Evolutionary conservation across 805 yeast genomes (phyloP).

Genomic region (Yamadazyma laniorum): DNA sequence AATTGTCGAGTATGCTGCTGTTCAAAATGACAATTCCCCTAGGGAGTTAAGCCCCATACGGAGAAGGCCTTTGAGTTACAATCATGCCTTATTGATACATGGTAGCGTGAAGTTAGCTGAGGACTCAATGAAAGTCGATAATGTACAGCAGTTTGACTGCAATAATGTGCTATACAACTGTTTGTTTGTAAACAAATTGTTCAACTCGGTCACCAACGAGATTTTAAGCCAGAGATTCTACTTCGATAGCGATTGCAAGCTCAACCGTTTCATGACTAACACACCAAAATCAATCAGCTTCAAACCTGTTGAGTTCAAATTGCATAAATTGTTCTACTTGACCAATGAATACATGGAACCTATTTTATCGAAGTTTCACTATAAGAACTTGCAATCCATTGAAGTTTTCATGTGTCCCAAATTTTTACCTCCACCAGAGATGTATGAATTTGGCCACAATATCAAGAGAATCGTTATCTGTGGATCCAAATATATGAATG

Average conservation of each 20-base stretch:
- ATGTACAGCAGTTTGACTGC: conserved; percentile 5
- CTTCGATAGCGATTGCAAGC: conserved; percentile 49
- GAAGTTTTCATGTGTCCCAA: conserved; percentile 84
- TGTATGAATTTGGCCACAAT: conserved; percentile 24
- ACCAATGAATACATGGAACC: conserved; percentile 47
- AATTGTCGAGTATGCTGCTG: conserved; percentile 62
- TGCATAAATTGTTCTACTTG: conserved; percentile 58
- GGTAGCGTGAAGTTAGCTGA: conserved; percentile 50
- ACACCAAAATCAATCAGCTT: conserved; percentile 17
- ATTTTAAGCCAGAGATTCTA: conserved; percentile 54
- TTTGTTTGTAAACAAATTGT: conserved; percentile 63
- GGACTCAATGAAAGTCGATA: conserved; percentile 35
- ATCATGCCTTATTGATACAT: conserved; percentile 68
- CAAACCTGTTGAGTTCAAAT: conserved; percentile 48
- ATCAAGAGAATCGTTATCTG: conserved; percentile 58
- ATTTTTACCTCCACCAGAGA: conserved; percentile 48
- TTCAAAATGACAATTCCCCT: conserved; percentile 51
- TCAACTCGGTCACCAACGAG: conserved; percentile 56
- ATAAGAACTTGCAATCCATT: conserved; percentile 58
- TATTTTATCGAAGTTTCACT: conserved; percentile 40
- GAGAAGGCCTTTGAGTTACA: conserved; percentile 64
- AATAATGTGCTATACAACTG: conserved; percentile 52
- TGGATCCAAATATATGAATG: conserved; percentile 65
- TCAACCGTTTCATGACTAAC: conserved; percentile 38
- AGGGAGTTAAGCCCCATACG: conserved; percentile 58